Percentiles rank a stretch among this genome's conserved stretches.
These are phyloP conservation scores for Zygnema circumcarinatum DNA, from an alignment of 139 green algal species.

Conservation along the genomic window DNA sequence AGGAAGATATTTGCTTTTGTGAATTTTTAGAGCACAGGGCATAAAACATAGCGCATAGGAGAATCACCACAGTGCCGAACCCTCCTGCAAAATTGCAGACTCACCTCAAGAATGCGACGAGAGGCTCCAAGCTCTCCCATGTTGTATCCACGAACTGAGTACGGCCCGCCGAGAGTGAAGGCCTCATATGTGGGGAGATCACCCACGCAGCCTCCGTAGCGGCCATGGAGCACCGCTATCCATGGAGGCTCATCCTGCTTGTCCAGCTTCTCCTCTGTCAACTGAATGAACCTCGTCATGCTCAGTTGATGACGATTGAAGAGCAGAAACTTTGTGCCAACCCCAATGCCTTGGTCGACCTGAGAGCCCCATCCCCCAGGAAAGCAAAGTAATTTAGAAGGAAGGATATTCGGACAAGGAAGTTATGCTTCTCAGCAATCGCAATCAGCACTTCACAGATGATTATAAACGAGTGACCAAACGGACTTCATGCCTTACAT, in stretches of 20 bases:
- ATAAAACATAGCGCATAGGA: no score
- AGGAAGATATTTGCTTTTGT: no score
- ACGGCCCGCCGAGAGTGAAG: conserved; percentile 92
- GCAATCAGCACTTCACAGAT: no score
- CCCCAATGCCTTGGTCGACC: conserved; percentile 83
- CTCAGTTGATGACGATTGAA: conserved; percentile 76
- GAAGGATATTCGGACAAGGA: not conserved
- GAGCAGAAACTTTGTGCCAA: conserved; percentile 71
- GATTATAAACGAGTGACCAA: no score
- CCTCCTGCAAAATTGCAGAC: no score
- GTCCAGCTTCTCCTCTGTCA: conserved; percentile 52
- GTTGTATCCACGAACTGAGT: conserved; percentile 90
- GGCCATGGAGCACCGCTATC: conserved; percentile 81
- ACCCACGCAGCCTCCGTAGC: conserved; percentile 76
- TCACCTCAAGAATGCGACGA: conserved; percentile 19
- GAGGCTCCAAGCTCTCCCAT: conserved; percentile 83
- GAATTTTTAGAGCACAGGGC: no score
- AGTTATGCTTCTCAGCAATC: not conserved
- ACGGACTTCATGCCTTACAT: no score
- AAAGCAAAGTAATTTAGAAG: not conserved
- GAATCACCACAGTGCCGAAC: no score
- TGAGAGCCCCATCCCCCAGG: no score
- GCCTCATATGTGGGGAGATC: conserved; percentile 93
- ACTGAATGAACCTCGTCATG: conserved; percentile 71
- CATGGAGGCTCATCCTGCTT: conserved; percentile 17